These are phyloP conservation scores for Debaryomycetaceae sp. DNA, from an alignment of 1,139 yeast genomes.

Conservation along the genomic window DNA sequence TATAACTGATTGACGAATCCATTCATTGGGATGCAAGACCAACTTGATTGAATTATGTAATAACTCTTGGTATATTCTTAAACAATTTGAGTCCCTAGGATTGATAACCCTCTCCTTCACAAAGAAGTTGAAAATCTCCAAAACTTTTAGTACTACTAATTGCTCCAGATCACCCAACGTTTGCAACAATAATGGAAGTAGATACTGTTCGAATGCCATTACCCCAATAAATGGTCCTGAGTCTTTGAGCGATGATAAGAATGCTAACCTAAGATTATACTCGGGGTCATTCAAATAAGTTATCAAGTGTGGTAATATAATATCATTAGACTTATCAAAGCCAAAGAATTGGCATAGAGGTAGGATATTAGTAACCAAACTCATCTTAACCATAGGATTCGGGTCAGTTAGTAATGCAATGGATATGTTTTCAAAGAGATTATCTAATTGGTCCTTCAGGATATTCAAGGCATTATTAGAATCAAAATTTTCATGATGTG, in stretches of 20 bases:
- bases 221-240: slow-evolving; percentile 81
- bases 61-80: slow-evolving; percentile 39
- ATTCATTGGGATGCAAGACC: slow-evolving; percentile 79
- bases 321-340: slow-evolving; percentile 80
- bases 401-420: slow-evolving; percentile 67
- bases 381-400: slow-evolving; percentile 62
- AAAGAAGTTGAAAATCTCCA: slow-evolving; percentile 54
- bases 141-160: slow-evolving; percentile 70
- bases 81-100: slow-evolving; percentile 40
- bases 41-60: slow-evolving; percentile 27
- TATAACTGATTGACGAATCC: slow-evolving; percentile 74
- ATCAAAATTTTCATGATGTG: slow-evolving; percentile 5
- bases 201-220: slow-evolving; percentile 79
- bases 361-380: slow-evolving; percentile 64
- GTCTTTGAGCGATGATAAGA: slow-evolving; percentile 73
- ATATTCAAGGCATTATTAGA: slow-evolving; percentile 15
- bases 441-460: slow-evolving; percentile 28
- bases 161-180: slow-evolving; percentile 83
- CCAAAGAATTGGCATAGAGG: slow-evolving; percentile 84
- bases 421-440: slow-evolving; percentile 62
- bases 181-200: slow-evolving; percentile 79
- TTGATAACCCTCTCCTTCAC: slow-evolving; percentile 32
- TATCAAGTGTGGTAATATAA: slow-evolving; percentile 83
- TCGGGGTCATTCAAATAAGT: slow-evolving; percentile 85
- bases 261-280: slow-evolving; percentile 62